Base-by-base conservation (phyloP, 192 early-diverging fungal genomes). In the Coemansia sp. region DNA sequence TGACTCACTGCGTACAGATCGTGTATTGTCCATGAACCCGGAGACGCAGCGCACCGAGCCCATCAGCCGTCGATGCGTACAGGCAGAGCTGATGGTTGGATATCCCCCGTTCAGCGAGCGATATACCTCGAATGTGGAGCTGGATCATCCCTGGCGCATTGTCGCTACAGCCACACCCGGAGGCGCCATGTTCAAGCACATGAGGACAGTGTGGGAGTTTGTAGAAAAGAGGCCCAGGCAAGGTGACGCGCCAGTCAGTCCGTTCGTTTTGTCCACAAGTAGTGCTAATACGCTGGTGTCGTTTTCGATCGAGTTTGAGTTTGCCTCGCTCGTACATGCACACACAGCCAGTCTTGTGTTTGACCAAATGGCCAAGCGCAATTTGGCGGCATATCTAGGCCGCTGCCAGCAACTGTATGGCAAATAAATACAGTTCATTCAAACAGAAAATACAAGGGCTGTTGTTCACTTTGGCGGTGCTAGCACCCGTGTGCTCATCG, bases 271-370 rank as follows among this genome's bases (percentile, higher is more conserved):
- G 27, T 3, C 31, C 6, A 15, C 12, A 20, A 39, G 20, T 3
- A 49, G 9, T 34, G 39, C 34, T 15, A 43, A 57, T 18, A 73
- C 75, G 22, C 71, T 75, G 61, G 87, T 97, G 22, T 87, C 90
- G 67, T 97, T 95, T 73, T 62, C 80, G 39, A 91, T 95, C 29
- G 79, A 83, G 27, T 97, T 95, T 72, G 90, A 96, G 78, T 96
- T 97, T 84, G 77, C 88, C 36, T 93, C 90, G 10, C 73, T 89
- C 1, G 62, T 97, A 27, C 92, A 97, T 72, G 91, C 92, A 2
- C 93, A 93, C 53, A 85, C 91, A 11, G 89, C 96, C 10, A 86
- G 85, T 20, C 65, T 94, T 27, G 95, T 94, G 73, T 93, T 95
- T 71, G 88, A 94, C 46, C 83, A 91, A 53, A 90, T 95, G 36